Evolutionary conservation across 108 stramenopile species (phyloP).

Genomic region (Nannochloropsis salina): DNA sequence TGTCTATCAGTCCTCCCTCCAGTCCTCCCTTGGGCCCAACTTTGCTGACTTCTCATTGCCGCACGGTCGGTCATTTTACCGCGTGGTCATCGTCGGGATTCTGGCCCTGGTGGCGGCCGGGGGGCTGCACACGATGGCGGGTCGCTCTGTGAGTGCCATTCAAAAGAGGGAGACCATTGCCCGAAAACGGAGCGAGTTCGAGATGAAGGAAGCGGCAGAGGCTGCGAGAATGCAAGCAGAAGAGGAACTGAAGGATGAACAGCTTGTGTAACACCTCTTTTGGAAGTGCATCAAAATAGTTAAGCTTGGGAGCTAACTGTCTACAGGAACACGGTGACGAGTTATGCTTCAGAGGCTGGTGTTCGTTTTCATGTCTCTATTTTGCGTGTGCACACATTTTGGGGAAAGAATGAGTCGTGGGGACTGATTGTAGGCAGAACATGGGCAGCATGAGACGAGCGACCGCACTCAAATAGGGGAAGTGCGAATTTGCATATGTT

Average conservation of each 20-base stretch:
- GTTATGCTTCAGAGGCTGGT: too few species aligned
- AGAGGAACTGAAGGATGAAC: background rate
- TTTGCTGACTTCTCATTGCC: background rate
- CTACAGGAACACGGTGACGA: too few species aligned
- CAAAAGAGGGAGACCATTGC: background rate
- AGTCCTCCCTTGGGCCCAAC: background rate
- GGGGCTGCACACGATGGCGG: background rate
- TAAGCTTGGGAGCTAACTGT: too few species aligned
- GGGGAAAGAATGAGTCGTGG: too few species aligned
- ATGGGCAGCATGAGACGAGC: too few species aligned
- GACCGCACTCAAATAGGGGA: too few species aligned
- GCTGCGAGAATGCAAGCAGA: background rate
- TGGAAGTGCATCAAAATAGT: too few species aligned
- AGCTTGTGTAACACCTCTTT: background rate
- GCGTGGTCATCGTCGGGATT: conserved; percentile 11
- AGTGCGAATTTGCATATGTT: too few species aligned
- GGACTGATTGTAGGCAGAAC: too few species aligned
- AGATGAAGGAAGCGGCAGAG: conserved; percentile 19
- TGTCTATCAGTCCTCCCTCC: background rate
- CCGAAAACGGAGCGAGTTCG: conserved; percentile 10
- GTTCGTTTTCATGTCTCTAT: too few species aligned
- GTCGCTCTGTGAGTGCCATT: background rate
- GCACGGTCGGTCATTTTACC: background rate
- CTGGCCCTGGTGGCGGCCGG: background rate
- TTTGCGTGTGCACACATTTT: too few species aligned